phyloP scores from a whole-genome alignment of 352 stramenopile genomes.

The Labyrinthula sp. region DNA sequence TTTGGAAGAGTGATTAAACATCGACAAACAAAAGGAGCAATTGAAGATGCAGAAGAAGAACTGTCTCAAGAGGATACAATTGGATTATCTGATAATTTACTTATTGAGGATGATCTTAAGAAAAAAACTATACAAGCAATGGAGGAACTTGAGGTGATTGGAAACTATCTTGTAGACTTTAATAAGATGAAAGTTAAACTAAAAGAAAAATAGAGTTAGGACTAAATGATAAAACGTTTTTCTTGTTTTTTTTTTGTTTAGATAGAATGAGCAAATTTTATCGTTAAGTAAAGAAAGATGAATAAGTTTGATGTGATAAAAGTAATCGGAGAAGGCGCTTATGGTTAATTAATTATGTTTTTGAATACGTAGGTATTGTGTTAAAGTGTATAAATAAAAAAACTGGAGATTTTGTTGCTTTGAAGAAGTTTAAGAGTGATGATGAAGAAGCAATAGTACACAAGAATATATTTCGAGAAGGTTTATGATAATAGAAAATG shows the following conservation, averaged over 20 bases:
- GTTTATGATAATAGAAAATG: no score
- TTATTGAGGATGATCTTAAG: conserved; percentile 48
- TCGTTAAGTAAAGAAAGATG: no score
- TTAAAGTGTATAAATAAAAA: conserved; percentile 37
- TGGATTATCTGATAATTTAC: conserved; percentile 17
- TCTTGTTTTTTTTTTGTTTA: no score
- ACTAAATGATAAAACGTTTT: no score
- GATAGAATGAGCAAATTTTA: no score
- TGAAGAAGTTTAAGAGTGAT: conserved; percentile 63
- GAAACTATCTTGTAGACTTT: conserved; percentile 74
- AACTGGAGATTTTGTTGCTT: conserved; percentile 41
- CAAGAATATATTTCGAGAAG: conserved; percentile 71
- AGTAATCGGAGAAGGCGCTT: conserved; percentile 70
- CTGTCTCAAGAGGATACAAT: conserved; percentile 1
- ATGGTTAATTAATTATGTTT: conserved; percentile 72
- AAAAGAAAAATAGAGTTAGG: no score
- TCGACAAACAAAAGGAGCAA: conserved; percentile 17
- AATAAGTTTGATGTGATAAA: conserved; percentile 80
- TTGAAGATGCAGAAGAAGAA: conserved; percentile 17
- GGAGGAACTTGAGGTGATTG: conserved; percentile 64
- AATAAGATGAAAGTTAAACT: no score
- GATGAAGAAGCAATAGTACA: conserved; percentile 64
- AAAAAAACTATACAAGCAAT: conserved; percentile 58
- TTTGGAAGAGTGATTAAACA: background rate
- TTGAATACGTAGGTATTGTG: conserved; percentile 42